These are phyloP conservation scores for Vigna nakashimae DNA, from an alignment of 306 rosid species.

Conservation along the genomic window DNA sequence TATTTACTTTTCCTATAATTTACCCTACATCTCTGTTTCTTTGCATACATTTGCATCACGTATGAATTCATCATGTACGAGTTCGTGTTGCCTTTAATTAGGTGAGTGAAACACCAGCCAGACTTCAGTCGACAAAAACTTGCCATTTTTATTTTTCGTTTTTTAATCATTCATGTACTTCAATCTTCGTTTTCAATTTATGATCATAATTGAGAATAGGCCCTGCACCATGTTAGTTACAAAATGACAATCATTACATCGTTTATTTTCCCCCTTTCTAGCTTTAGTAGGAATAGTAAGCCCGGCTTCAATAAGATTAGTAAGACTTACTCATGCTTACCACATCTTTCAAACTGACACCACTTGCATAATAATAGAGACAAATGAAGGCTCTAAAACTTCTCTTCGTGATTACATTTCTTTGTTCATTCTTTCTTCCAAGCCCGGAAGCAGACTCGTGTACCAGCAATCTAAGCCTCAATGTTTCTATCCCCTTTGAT, in stretches of 20 bases:
- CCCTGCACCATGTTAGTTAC: constrained; percentile 51
- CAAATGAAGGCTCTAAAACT: constrained; percentile 47
- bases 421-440: constrained; percentile 36
- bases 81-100: constrained; percentile 16
- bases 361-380: constrained; percentile 17
- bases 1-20: constrained; percentile 1
- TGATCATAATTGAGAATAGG: constrained; percentile 47
- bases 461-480: constrained; percentile 53
- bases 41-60: constrained; percentile 19
- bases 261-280: constrained; percentile 10
- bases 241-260: constrained; percentile 47
- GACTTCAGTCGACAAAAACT: background rate
- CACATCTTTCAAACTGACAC: constrained; percentile 29
- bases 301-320: constrained; percentile 28
- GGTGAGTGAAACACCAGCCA: background rate
- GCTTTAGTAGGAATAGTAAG: constrained; percentile 25
- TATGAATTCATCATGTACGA: background rate
- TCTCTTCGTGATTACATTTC: constrained; percentile 36
- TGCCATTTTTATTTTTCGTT: background rate
- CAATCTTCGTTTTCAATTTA: constrained; percentile 29
- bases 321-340: constrained; percentile 19
- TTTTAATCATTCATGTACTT: background rate
- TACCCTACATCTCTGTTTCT: constrained; percentile 18
- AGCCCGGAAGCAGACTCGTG: constrained; percentile 68
- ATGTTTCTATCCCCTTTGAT: constrained; percentile 55